These are phyloP conservation scores for Zasmidium citrigriseum DNA, from an alignment of 2,329 filamentous ascomycete species.

Conservation along the genomic window DNA sequence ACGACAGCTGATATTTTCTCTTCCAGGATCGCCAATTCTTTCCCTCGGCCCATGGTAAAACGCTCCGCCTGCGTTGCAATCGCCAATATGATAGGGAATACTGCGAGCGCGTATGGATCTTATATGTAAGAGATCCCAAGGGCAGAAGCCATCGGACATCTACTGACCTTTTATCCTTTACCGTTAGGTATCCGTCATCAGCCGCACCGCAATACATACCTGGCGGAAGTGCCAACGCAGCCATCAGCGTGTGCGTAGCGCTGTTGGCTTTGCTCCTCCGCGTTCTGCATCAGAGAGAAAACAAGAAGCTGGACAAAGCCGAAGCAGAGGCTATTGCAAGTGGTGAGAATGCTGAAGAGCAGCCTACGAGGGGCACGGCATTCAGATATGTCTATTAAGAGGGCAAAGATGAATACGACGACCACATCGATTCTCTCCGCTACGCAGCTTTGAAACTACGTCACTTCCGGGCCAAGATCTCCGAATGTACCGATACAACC, in stretches of 20 bases:
- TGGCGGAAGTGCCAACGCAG: conserved; percentile 39
- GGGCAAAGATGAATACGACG: background rate
- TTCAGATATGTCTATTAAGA: conserved; percentile 21
- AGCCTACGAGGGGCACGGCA: conserved; percentile 3
- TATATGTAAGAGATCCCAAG: too few species aligned
- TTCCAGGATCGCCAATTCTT: conserved; percentile 25
- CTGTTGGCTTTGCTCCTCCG: conserved; percentile 38
- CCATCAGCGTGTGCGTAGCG: conserved; percentile 38
- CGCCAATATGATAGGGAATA: conserved; percentile 44
- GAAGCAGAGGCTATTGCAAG: conserved; percentile 21
- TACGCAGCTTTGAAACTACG: background rate
- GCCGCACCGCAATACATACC: conserved; percentile 42
- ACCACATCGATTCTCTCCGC: background rate
- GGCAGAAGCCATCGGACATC: too few species aligned
- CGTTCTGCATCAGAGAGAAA: conserved; percentile 37
- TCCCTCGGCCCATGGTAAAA: conserved; percentile 61
- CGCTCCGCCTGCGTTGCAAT: conserved; percentile 82
- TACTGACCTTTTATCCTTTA: too few species aligned
- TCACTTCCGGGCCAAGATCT: conserved; percentile 45
- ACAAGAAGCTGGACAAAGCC: conserved; percentile 31
- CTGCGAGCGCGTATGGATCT: conserved; percentile 36
- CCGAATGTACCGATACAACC: too few species aligned
- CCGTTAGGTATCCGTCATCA: too few species aligned
- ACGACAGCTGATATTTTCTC: too few species aligned
- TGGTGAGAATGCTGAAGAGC: conserved; percentile 6